Evolutionary conservation across 1,284 basidiomycete species (phyloP).

Genomic region (Hymenochaete sp.): DNA sequence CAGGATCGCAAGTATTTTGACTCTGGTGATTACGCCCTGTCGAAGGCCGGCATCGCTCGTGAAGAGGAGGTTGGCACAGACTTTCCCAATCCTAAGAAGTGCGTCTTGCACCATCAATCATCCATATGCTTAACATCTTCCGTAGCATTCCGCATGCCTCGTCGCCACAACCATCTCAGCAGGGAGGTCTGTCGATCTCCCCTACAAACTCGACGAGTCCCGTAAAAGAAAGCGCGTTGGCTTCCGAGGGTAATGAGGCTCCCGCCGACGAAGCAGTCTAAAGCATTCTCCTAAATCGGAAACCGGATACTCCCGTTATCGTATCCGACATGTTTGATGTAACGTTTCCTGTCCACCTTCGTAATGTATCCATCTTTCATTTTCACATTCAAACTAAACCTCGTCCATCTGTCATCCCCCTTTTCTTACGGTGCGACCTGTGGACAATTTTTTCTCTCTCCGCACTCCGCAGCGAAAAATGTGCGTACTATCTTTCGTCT

Average conservation of each 20-base stretch:
- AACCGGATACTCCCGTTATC: too few species aligned
- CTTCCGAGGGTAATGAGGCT: slow-evolving; percentile 11
- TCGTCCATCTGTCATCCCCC: too few species aligned
- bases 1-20: slow-evolving; percentile 98
- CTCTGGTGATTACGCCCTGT: slow-evolving; percentile 94
- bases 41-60: slow-evolving; percentile 86
- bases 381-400: too few species aligned
- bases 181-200: slow-evolving; percentile 56
- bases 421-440: too few species aligned
- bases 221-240: slow-evolving; percentile 15
- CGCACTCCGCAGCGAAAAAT: too few species aligned
- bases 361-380: not conserved
- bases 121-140: too few species aligned
- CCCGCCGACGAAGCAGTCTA: slow-evolving; percentile 11
- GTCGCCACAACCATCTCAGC: slow-evolving; percentile 39
- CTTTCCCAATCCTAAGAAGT: slow-evolving; percentile 94
- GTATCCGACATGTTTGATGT: too few species aligned
- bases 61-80: slow-evolving; percentile 86
- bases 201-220: slow-evolving; percentile 42
- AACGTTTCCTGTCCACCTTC: too few species aligned
- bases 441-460: too few species aligned
- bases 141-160: slow-evolving; percentile 69
- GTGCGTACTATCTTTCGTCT: too few species aligned
- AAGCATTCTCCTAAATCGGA: too few species aligned
- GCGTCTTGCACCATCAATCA: slow-evolving; percentile 26